Evolutionary conservation across 768 basidiomycete species (phyloP), one percentile per base, ranked within the genome.

Genomic region (Tulasnella sp.): DNA sequence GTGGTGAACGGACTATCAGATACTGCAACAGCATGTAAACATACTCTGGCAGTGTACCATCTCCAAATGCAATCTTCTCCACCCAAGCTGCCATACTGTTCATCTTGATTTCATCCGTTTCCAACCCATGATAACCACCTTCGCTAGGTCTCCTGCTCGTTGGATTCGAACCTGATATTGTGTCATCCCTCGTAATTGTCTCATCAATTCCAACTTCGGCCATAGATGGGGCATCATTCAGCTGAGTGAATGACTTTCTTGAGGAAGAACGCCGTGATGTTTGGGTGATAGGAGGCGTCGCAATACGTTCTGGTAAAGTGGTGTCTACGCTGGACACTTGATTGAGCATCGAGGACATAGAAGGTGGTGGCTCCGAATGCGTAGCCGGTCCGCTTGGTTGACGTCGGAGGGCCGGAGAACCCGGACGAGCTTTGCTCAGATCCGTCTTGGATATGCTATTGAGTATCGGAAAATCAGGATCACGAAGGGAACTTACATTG

Each of bases 161-260:
- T n/a, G n/a, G n/a, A n/a, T n/a, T n/a, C n/a, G n/a, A n/a, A n/a
- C n/a, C n/a, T n/a, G n/a, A n/a, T n/a, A n/a, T n/a, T n/a, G 45
- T 46, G 10, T 46, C 45, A 33, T 46, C 45, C 13, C 45, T 10
- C n/a, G 13, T 46, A 13, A 46, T 34, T 10, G n/a, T 10, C 20
- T 31, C 28, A 20, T 46, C 45, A 12, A 46, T 46, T 34, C 45
- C 45, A 22, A 46, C 13, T 2, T 46, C 45, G 22, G 45, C 45
- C 45, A 46, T 46, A 10, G 45, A 12, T 10, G 45, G 45, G n/a
- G 39, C 45, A 46, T 46, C 45, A 32, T 32, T 37, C 10, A 46
- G 29, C 28, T 31, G n/a, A 37, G 28, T 34, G 45, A 46, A 46
- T 13, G 45, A 46, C 1, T 46, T 46, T n/a, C n/a, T n/a, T n/a